Conservation (phyloP, 1,284 basidiomycete species). For the Rhodotorula sp. region DNA sequence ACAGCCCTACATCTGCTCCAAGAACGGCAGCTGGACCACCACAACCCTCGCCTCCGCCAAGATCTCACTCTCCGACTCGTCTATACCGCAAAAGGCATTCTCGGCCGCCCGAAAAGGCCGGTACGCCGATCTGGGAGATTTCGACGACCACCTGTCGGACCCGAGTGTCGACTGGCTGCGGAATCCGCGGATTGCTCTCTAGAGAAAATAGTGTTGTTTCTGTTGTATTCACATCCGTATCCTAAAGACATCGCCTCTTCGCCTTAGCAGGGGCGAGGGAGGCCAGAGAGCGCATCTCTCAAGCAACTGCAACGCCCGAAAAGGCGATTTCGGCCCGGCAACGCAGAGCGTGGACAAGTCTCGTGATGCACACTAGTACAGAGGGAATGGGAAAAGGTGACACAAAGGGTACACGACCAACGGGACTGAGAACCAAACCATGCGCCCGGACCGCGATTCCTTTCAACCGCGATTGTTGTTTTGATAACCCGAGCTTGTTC, state of each 20-base stretch:
- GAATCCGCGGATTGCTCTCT: constrained; percentile 30
- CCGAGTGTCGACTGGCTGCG: constrained; percentile 58
- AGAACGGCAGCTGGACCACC: constrained; percentile 9
- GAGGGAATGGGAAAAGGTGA: neutral
- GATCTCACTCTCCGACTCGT: constrained; percentile 51
- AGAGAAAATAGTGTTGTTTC: neutral
- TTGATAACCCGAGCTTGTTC: constrained; percentile 39
- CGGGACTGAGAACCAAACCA: neutral
- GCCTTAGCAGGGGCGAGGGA: no score
- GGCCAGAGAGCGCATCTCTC: neutral
- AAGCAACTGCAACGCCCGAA: neutral
- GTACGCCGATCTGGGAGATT: constrained; percentile 64
- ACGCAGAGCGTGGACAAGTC: neutral
- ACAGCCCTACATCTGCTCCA: constrained; percentile 15
- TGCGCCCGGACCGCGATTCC: neutral
- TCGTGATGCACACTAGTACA: neutral
- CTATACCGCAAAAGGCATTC: constrained; percentile 55
- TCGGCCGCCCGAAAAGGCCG: constrained; percentile 55
- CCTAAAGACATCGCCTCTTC: neutral
- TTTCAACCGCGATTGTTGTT: constrained; percentile 38
- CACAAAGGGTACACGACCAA: neutral
- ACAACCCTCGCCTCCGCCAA: constrained; percentile 48
- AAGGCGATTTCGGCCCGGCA: neutral
- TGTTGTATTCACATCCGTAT: neutral
- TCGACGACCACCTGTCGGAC: constrained; percentile 73